phyloP scores from a whole-genome alignment of 2,329 filamentous ascomycete species.

The Graphiopsis chlorocephala region DNA sequence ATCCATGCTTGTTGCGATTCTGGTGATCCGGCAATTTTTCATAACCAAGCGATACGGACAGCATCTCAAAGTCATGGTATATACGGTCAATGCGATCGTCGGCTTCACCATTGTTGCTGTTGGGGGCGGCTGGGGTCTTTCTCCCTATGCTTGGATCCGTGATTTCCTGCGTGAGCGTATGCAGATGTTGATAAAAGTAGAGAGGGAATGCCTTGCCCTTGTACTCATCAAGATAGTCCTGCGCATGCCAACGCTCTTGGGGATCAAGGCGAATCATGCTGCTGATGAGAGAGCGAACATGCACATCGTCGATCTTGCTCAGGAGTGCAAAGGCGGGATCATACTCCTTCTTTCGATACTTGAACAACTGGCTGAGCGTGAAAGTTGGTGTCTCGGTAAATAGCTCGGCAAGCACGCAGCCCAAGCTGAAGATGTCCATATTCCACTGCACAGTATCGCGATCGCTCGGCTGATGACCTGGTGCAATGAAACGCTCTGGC shows the following conservation, averaged over 20 bases:
- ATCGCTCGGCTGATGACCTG: conserved; percentile 58
- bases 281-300: conserved; percentile 81
- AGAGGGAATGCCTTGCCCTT: conserved; percentile 87
- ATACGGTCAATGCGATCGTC: conserved; percentile 93
- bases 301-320: conserved; percentile 80
- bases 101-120: conserved; percentile 75
- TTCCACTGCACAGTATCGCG: conserved; percentile 61
- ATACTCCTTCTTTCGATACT: conserved; percentile 89
- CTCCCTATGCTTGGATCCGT: conserved; percentile 85
- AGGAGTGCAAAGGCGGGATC: conserved; percentile 79
- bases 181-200: conserved; percentile 96
- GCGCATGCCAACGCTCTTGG: conserved; percentile 84
- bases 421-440: conserved; percentile 97
- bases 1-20: conserved; percentile 37
- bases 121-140: conserved; percentile 64
- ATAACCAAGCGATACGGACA: conserved; percentile 87
- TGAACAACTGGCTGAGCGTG: conserved; percentile 91
- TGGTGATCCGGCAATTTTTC: conserved; percentile 41
- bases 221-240: conserved; percentile 92
- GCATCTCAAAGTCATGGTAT: conserved; percentile 95
- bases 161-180: conserved; percentile 95
- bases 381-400: conserved; percentile 97
- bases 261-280: conserved; percentile 97
- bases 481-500: conserved; percentile 81
- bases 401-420: conserved; percentile 93